Percentiles rank a stretch among this genome's conserved stretches.
phyloP scores from a whole-genome alignment of 176 grass and related monocot species.

The Cocos nucifera region DNA sequence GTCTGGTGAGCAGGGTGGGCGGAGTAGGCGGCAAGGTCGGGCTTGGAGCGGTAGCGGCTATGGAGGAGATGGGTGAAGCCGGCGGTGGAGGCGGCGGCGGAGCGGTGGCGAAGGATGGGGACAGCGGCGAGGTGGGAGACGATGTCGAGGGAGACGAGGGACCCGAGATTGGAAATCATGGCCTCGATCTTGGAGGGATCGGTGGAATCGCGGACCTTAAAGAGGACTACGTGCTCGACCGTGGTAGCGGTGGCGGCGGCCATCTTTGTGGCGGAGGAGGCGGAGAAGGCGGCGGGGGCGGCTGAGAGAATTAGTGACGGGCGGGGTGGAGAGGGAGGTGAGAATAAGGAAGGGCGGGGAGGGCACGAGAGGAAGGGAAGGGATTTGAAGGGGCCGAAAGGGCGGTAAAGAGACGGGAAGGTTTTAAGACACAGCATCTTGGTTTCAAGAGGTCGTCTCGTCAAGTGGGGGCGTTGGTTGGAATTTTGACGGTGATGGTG shows the following conservation, averaged over 20 bases:
- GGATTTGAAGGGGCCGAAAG: background rate
- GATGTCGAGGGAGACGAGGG: slow-evolving; percentile 27
- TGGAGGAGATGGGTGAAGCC: slow-evolving; percentile 44
- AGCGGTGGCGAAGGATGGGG: slow-evolving; percentile 1
- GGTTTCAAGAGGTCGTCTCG: no score
- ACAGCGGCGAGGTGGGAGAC: slow-evolving; percentile 41
- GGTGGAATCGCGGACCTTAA: slow-evolving; percentile 12
- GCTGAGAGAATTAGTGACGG: no score
- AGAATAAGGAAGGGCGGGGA: background rate
- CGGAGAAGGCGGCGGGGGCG: background rate
- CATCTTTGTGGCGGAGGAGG: background rate
- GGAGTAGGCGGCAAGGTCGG: no score
- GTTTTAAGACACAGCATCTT: slow-evolving; percentile 12
- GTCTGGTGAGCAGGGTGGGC: no score
- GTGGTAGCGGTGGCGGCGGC: background rate
- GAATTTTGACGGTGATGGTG: no score
- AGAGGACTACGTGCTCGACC: no score
- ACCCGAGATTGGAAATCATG: no score
- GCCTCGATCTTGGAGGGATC: no score
- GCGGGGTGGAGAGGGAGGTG: slow-evolving; percentile 1
- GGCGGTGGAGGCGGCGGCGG: no score
- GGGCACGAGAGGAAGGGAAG: slow-evolving; percentile 14
- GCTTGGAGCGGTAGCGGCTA: no score
- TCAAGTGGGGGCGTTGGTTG: no score
- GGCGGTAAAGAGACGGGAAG: slow-evolving; percentile 25